Percentiles rank a stretch among this genome's conserved stretches.
Evolutionary conservation across 257 asterid genomes (phyloP).

Genomic region (Haberlea rhodopensis): DNA sequence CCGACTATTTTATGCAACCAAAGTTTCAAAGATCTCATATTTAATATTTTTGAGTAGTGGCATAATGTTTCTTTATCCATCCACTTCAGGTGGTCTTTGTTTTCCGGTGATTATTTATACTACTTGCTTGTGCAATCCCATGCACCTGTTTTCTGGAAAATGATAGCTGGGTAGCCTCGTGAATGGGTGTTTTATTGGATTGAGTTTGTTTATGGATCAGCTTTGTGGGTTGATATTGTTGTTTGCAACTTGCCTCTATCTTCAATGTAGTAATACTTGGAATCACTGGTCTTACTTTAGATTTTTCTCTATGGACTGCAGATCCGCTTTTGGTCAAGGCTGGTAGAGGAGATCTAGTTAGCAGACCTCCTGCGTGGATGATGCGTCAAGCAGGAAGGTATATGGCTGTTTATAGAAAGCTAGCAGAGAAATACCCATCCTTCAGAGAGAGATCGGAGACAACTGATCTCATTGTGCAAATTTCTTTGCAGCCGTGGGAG

Average conservation of each 20-base stretch:
- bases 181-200: not conserved
- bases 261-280: not conserved
- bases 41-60: not conserved
- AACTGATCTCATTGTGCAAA: slow-evolving; percentile 97
- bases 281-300: slow-evolving; percentile 14
- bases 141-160: not conserved
- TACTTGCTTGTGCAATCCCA: not conserved
- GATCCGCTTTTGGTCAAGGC: slow-evolving; percentile 94
- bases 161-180: not conserved
- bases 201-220: not conserved
- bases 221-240: not conserved
- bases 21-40: not conserved
- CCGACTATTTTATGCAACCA: too few relatives aligned
- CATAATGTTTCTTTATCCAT: not conserved
- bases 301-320: slow-evolving; percentile 33
- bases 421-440: slow-evolving; percentile 92
- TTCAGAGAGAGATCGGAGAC: slow-evolving; percentile 99
- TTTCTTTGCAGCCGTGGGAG: slow-evolving; percentile 99
- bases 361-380: slow-evolving; percentile 99
- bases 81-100: not conserved
- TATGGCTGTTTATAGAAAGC: slow-evolving; percentile 92
- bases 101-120: not conserved
- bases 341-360: slow-evolving; percentile 81
- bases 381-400: slow-evolving; percentile 99
- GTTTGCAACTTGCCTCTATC: not conserved